Evolutionary conservation across 805 yeast genomes (phyloP), one percentile per base, ranked within the genome.

Genomic region (Sporopachydermia lactativora): DNA sequence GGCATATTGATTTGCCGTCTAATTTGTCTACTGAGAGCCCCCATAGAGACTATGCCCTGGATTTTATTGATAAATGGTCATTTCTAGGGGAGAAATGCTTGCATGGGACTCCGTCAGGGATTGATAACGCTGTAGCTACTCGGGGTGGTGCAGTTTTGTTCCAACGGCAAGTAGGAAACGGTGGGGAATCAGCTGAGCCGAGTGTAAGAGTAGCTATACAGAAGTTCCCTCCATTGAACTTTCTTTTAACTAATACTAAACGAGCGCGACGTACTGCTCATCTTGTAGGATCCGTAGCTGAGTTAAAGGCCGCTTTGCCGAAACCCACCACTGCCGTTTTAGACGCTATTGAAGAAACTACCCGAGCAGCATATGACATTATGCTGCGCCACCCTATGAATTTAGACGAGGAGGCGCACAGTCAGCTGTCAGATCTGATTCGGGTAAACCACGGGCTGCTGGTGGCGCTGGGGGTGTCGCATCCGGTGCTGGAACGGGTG

Each of bases 101-200:
- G 49, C 97, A 89, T 55, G 97, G 97, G 1, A 86, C 82, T 50
- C 98, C 98, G 5, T 79, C 94, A 15, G 98, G 98, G 8, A 85
- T 92, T 41, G 98, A 92, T 57, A 92, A 92, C 54, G 86, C 96
- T 0, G 96, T 89, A 39, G 94, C 97, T 2, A 81, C 96, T 0
- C 78, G 77, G 49, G 98, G 98, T 16, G 96, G 96, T 38, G 97
- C 97, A 0, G 95, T 92, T 1, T 66, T 79, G 74, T 89, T 77
- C 60, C 89, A 81, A 60, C 72, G 94, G 52, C 63, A 56, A 63
- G 60, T 14, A 42, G 45, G 24, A 48, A 46, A 18, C 45, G 45
- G 15, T 46, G 43, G 52, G 50, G 51, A 52, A 41, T 70, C 80
- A 2, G 50, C 68, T 41, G 6, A 37, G 40, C 81, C 83, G 15